These are phyloP conservation scores for Pichia cactophila DNA, from an alignment of 1,139 yeast genomes.

Conservation along the genomic window DNA sequence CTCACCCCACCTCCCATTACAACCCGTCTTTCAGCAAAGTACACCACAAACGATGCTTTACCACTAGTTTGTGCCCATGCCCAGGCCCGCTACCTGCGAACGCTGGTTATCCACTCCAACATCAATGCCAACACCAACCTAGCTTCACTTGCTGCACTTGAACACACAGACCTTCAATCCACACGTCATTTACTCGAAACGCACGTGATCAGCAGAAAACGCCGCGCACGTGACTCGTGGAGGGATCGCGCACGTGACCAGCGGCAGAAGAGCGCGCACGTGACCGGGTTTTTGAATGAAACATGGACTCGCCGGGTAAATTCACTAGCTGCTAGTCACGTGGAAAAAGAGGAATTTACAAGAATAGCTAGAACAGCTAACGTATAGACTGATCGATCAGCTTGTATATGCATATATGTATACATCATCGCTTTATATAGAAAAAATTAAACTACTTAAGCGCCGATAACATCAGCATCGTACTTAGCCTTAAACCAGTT, in stretches of 20 bases:
- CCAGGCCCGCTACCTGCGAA: background rate
- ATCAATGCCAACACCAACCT: no score
- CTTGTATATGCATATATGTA: no score
- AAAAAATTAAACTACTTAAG: slow-evolving; percentile 36
- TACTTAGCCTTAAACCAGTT: slow-evolving; percentile 99
- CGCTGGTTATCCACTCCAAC: background rate
- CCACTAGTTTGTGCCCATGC: background rate
- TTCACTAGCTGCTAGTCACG: background rate
- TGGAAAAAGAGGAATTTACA: no score
- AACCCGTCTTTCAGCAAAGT: background rate
- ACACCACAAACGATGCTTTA: background rate
- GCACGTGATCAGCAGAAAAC: background rate
- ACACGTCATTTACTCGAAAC: background rate
- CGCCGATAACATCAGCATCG: slow-evolving; percentile 95
- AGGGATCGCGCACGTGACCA: background rate
- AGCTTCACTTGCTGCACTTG: background rate
- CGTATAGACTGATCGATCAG: no score
- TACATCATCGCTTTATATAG: background rate
- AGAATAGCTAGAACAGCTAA: no score
- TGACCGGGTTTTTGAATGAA: background rate
- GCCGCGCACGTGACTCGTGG: background rate
- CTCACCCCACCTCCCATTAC: no score
- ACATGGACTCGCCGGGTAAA: background rate
- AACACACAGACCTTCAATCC: background rate
- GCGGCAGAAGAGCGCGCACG: background rate